A percentile compares a stretch with the other conserved stretches of the same genome.
Evolutionary conservation across 805 yeast genomes (phyloP).

Genomic region (Grigorovia yakushimaensis): DNA sequence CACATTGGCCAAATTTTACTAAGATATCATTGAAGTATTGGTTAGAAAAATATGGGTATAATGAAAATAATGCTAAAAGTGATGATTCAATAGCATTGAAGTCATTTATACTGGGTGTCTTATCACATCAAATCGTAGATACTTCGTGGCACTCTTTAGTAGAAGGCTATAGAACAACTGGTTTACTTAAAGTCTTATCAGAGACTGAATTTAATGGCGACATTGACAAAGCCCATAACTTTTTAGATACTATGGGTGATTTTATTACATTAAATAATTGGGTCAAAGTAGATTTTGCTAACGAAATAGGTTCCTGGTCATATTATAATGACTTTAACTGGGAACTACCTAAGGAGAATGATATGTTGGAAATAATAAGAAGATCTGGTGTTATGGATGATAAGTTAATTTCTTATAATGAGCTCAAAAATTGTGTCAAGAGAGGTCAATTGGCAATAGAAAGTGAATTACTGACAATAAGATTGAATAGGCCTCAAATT

Average conservation of each 20-base stretch:
- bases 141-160: conserved; percentile 58
- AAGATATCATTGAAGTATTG: conserved; percentile 37
- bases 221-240: conserved; percentile 40
- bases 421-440: conserved; percentile 40
- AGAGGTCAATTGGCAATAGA: conserved; percentile 44
- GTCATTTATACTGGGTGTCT: conserved; percentile 48
- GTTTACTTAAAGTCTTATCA: conserved; percentile 43
- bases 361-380: conserved; percentile 33
- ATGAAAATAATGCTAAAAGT: conserved; percentile 2
- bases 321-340: conserved; percentile 28
- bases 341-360: conserved; percentile 34
- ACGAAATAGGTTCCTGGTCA: conserved; percentile 6
- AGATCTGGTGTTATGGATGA: conserved; percentile 30
- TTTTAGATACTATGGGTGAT: conserved; percentile 57
- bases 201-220: conserved; percentile 47
- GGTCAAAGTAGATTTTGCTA: conserved; percentile 8
- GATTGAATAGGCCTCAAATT: conserved; percentile 7
- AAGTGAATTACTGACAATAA: conserved; percentile 33
- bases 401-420: conserved; percentile 20
- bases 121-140: conserved; percentile 56
- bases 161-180: conserved; percentile 30
- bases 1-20: conserved; percentile 66
- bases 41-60: conserved; percentile 22
- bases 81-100: conserved; percentile 30
- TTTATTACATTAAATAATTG: conserved; percentile 38